Conservation (phyloP, 2,329 filamentous ascomycete genomes). For the Beauveria bassiana region DNA sequence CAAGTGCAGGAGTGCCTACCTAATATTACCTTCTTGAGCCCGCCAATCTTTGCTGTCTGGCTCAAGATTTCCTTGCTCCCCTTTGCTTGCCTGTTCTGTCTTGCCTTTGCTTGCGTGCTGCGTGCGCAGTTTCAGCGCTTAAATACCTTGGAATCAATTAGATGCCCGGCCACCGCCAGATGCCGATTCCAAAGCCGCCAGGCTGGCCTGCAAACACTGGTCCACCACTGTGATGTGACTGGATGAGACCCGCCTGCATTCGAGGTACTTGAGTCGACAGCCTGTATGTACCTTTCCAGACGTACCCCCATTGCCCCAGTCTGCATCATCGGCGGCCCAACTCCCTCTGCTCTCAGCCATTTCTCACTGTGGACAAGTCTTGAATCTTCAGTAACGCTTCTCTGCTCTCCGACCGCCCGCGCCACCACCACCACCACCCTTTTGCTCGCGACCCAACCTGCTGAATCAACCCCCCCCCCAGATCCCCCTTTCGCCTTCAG, state of each 20-base stretch:
- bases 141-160: too few relatives aligned
- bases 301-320: neutral
- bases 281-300: neutral
- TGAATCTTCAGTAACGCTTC: neutral
- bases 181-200: neutral
- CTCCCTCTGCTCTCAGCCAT: neutral
- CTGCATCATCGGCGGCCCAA: neutral
- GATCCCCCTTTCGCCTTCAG: neutral
- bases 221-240: neutral
- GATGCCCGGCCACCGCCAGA: neutral
- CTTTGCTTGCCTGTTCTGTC: too few relatives aligned
- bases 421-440: neutral
- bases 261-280: neutral
- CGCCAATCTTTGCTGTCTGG: too few relatives aligned
- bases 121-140: too few relatives aligned
- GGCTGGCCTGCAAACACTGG: neutral
- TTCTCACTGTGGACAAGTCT: neutral
- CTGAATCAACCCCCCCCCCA: neutral
- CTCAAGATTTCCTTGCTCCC: too few relatives aligned
- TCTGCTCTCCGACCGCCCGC: slow-evolving; percentile 1
- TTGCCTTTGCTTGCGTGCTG: too few relatives aligned
- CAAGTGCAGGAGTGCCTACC: too few relatives aligned
- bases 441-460: slow-evolving; percentile 2
- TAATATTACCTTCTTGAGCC: too few relatives aligned
- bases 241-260: neutral